A percentile compares a stretch with the other conserved stretches of the same genome.
phyloP scores from a whole-genome alignment of 768 basidiomycete genomes.

The Lactifluus rugatus region DNA sequence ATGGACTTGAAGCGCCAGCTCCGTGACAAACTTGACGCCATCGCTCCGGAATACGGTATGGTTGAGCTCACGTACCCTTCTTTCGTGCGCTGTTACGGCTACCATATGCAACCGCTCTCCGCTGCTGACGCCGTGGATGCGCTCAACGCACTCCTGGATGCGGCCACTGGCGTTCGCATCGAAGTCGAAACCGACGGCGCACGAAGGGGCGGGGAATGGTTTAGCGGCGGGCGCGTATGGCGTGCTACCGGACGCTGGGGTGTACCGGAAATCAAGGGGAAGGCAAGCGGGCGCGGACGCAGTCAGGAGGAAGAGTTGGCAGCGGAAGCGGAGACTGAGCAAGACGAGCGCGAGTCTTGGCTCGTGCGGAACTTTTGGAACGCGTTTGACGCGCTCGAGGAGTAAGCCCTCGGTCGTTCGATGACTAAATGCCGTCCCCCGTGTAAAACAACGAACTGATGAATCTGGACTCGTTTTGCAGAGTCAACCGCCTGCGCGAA shows the following conservation, averaged over 20 bases:
- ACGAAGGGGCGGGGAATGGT: constrained; percentile 92
- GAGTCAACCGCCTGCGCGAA: constrained; percentile 60
- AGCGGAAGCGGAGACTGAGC: constrained; percentile 31
- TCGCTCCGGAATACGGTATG: constrained; percentile 92
- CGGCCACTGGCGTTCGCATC: constrained; percentile 81
- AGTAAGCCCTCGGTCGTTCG: constrained; percentile 48
- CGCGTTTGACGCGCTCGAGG: constrained; percentile 81
- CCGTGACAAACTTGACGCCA: constrained; percentile 70
- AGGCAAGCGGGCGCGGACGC: constrained; percentile 11
- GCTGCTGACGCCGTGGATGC: constrained; percentile 93
- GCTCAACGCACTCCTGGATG: constrained; percentile 77
- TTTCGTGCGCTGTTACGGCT: constrained; percentile 87
- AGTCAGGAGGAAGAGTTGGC: constrained; percentile 24
- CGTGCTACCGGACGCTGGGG: constrained; percentile 27
- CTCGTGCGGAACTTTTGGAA: constrained; percentile 94
- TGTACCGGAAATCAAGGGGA: constrained; percentile 15
- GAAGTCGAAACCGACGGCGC: constrained; percentile 86
- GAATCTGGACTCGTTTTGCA: constrained; percentile 25
- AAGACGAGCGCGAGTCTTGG: constrained; percentile 53
- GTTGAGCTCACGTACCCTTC: constrained; percentile 90
- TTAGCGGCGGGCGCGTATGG: constrained; percentile 78
- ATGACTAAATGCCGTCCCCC: background rate
- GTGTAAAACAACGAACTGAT: background rate
- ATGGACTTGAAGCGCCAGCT: constrained; percentile 81
- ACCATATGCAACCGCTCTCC: constrained; percentile 76